A percentile compares a stretch with the other conserved stretches of the same genome.
These are phyloP conservation scores for Botryosphaeria dothidea DNA, from an alignment of 2,329 filamentous ascomycete species.

Conservation along the genomic window DNA sequence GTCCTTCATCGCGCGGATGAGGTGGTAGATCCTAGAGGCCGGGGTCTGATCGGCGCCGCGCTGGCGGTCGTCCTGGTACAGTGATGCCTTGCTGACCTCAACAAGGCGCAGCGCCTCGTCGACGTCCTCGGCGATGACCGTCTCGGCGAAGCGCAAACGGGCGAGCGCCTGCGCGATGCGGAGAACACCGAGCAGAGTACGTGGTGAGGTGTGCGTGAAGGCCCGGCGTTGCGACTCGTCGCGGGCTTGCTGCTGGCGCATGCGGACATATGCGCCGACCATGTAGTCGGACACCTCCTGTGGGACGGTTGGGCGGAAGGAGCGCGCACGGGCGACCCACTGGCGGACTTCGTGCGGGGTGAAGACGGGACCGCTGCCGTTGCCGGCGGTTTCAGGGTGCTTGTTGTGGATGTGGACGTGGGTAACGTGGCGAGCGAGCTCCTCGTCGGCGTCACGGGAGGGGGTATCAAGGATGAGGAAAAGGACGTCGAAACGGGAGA, in stretches of 20 bases:
- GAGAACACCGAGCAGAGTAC: slow-evolving; percentile 88
- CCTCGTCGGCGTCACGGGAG: slow-evolving; percentile 83
- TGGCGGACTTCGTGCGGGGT: slow-evolving; percentile 90
- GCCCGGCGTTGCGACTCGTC: slow-evolving; percentile 90
- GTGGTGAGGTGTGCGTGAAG: slow-evolving; percentile 90
- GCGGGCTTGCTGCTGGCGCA: slow-evolving; percentile 87
- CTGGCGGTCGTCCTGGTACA: slow-evolving; percentile 70
- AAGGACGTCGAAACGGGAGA: slow-evolving; percentile 95
- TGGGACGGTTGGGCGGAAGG: slow-evolving; percentile 83
- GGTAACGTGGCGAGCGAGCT: slow-evolving; percentile 92
- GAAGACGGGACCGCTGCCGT: slow-evolving; percentile 67
- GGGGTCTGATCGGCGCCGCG: slow-evolving; percentile 71
- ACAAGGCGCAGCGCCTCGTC: slow-evolving; percentile 90
- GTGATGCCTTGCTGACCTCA: slow-evolving; percentile 88
- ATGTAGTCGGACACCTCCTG: slow-evolving; percentile 91
- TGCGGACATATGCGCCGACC: slow-evolving; percentile 91
- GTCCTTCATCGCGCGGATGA: slow-evolving; percentile 86
- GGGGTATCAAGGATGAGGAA: slow-evolving; percentile 97
- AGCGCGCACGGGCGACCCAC: slow-evolving; percentile 90
- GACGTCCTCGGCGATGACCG: slow-evolving; percentile 87
- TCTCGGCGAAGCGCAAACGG: slow-evolving; percentile 81
- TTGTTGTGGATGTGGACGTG: slow-evolving; percentile 96
- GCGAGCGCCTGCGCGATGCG: slow-evolving; percentile 93
- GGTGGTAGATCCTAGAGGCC: slow-evolving; percentile 89
- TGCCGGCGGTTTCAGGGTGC: slow-evolving; percentile 70